Percentiles rank a stretch among this genome's conserved stretches.
phyloP scores from a whole-genome alignment of 2,329 filamentous ascomycete species.

The Paradendryphiella salina region DNA sequence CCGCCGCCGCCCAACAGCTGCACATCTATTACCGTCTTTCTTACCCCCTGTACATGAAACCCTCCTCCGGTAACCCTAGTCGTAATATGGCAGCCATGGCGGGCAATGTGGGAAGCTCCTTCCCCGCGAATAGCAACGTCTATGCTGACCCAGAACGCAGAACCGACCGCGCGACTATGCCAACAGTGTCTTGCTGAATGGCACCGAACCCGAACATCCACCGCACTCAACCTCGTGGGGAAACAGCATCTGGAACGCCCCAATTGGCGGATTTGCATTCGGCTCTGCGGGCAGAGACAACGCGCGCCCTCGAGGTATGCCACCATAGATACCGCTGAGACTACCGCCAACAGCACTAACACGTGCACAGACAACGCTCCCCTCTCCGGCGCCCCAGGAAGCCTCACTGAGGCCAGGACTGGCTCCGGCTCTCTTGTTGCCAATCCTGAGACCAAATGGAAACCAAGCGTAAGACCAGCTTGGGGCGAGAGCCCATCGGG shows the following conservation, averaged over 20 bases:
- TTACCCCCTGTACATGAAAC: conserved; percentile 23
- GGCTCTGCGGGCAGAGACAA: conserved; percentile 36
- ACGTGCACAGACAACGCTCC: conserved; percentile 34
- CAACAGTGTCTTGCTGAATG: conserved; percentile 37
- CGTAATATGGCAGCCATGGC: conserved; percentile 38
- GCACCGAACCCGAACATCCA: conserved; percentile 33
- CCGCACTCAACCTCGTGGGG: conserved; percentile 37
- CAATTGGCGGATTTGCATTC: conserved; percentile 31
- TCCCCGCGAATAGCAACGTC: background rate
- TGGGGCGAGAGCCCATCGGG: conserved; percentile 59
- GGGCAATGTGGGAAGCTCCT: conserved; percentile 35
- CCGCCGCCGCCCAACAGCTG: conserved; percentile 11
- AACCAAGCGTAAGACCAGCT: conserved; percentile 53
- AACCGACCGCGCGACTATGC: conserved; percentile 37
- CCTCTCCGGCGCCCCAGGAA: conserved; percentile 28
- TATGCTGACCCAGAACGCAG: conserved; percentile 22
- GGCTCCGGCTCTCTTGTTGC: conserved; percentile 71
- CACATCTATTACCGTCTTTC: background rate
- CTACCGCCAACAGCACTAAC: conserved; percentile 18
- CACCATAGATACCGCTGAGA: background rate
- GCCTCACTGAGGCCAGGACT: conserved; percentile 59
- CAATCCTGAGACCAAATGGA: conserved; percentile 71
- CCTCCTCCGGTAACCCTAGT: conserved; percentile 19
- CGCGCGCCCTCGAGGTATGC: conserved; percentile 41
- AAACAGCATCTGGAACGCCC: conserved; percentile 44